phyloP scores from a whole-genome alignment of 768 basidiomycete species.

The Cantharellus cinnabarinus region DNA sequence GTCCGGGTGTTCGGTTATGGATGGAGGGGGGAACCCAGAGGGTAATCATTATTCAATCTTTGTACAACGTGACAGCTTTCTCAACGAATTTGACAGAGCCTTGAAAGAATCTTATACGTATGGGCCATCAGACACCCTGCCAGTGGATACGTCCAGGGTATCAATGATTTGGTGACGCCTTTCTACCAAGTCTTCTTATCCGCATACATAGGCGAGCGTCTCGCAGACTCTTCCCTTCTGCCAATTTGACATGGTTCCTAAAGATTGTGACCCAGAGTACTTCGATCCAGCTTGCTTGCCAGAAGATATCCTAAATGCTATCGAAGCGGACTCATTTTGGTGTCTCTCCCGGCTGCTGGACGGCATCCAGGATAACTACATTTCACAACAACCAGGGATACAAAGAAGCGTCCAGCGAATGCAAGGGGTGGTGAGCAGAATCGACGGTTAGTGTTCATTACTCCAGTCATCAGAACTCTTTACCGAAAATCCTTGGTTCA shows the following conservation, averaged over 20 bases:
- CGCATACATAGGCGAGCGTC: constrained; percentile 63
- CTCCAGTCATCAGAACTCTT: background rate
- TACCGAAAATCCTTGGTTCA: background rate
- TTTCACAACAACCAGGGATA: constrained; percentile 89
- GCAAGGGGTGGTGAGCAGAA: constrained; percentile 79
- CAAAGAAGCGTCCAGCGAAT: constrained; percentile 83
- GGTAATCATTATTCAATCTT: constrained; percentile 25
- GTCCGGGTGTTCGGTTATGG: constrained; percentile 75
- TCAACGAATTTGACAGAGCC: constrained; percentile 29
- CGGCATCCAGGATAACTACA: constrained; percentile 98
- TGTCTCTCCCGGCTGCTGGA: constrained; percentile 87
- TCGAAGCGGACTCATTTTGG: constrained; percentile 98
- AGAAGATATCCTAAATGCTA: constrained; percentile 46
- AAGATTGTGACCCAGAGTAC: constrained; percentile 45
- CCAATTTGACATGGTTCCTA: background rate
- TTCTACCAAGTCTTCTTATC: constrained; percentile 96
- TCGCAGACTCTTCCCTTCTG: background rate
- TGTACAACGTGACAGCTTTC: background rate
- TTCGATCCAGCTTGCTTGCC: constrained; percentile 70
- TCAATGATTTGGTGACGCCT: constrained; percentile 93
- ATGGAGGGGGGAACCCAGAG: constrained; percentile 77
- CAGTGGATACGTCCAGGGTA: constrained; percentile 96
- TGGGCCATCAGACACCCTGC: constrained; percentile 99
- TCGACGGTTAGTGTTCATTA: constrained; percentile 40
- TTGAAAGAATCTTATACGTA: constrained; percentile 91